Conservation (phyloP, 768 basidiomycete genomes). For the Rhodotorula paludigena region DNA sequence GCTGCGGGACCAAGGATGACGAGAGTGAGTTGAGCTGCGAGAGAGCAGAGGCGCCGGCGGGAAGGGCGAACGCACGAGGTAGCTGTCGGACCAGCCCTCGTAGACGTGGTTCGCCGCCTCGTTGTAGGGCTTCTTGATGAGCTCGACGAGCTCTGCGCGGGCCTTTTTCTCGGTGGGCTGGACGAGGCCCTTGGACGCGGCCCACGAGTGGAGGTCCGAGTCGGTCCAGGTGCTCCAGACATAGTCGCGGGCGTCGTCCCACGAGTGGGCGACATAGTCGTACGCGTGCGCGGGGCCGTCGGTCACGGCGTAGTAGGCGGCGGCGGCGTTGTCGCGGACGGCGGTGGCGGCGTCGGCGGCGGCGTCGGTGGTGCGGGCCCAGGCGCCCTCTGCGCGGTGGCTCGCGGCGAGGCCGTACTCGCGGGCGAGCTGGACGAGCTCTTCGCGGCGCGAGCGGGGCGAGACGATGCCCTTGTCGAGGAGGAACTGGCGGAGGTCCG, state of each 20-base stretch:
- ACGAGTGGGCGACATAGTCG: conserved; percentile 30
- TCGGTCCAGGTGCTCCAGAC: conserved; percentile 73
- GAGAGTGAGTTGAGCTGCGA: conserved; percentile 10
- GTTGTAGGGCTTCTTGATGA: conserved; percentile 67
- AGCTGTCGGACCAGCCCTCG: conserved; percentile 79
- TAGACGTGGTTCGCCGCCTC: conserved; percentile 63
- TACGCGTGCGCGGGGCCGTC: conserved; percentile 36
- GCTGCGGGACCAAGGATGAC: conserved; percentile 49
- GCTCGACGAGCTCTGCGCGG: conserved; percentile 59
- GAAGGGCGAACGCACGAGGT: conserved; percentile 57
- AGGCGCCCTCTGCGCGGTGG: conserved; percentile 43
- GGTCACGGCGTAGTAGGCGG: conserved; percentile 39
- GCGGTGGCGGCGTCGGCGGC: conserved; percentile 43
- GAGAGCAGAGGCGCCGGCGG: neutral
- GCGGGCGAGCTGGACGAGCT: conserved; percentile 72
- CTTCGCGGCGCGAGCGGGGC: conserved; percentile 71
- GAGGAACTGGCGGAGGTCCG: conserved; percentile 70
- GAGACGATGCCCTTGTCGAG: conserved; percentile 80
- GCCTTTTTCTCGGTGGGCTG: conserved; percentile 61
- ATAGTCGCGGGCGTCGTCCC: conserved; percentile 69
- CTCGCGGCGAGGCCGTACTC: conserved; percentile 50
- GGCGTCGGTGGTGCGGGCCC: conserved; percentile 42
- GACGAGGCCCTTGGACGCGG: conserved; percentile 68
- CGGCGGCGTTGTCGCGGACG: conserved; percentile 20
- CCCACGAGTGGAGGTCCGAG: conserved; percentile 59